Conservation (phyloP, 495 filamentous ascomycete genomes). For the Xylaria curta region DNA sequence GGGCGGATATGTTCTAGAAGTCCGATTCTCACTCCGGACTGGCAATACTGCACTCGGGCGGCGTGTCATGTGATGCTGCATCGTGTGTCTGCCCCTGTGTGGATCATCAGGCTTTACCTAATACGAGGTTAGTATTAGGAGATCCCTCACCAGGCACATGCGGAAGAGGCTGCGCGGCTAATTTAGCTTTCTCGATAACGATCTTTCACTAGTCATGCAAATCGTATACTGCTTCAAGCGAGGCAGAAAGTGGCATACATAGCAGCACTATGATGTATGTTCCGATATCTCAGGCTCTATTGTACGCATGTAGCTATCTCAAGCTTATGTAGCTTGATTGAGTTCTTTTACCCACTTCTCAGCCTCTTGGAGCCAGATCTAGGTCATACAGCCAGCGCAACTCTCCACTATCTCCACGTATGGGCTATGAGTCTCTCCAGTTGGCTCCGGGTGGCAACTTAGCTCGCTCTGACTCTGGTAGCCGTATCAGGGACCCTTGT, state of each 20-base stretch:
- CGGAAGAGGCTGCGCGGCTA: not conserved
- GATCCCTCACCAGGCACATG: not conserved
- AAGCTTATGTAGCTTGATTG: not conserved
- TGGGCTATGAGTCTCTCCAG: not conserved
- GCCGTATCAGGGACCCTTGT: too few species aligned
- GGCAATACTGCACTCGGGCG: not conserved
- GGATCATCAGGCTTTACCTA: conserved; percentile 5
- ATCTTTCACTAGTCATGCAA: not conserved
- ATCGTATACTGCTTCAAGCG: not conserved
- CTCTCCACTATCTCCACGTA: not conserved
- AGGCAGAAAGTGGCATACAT: not conserved
- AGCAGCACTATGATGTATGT: not conserved
- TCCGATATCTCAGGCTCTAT: not conserved
- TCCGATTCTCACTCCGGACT: conserved; percentile 2
- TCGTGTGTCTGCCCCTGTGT: not conserved
- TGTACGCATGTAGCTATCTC: not conserved
- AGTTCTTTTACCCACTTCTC: not conserved
- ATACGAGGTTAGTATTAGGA: not conserved
- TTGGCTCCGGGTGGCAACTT: not conserved
- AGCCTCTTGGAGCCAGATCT: not conserved
- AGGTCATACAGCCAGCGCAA: not conserved
- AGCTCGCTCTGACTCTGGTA: not conserved
- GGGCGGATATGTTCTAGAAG: not conserved
- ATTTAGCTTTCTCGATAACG: not conserved
- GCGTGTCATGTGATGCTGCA: not conserved